Evolutionary conservation across 2,329 filamentous ascomycete genomes (phyloP).

Genomic region (Colletotrichum incanum): DNA sequence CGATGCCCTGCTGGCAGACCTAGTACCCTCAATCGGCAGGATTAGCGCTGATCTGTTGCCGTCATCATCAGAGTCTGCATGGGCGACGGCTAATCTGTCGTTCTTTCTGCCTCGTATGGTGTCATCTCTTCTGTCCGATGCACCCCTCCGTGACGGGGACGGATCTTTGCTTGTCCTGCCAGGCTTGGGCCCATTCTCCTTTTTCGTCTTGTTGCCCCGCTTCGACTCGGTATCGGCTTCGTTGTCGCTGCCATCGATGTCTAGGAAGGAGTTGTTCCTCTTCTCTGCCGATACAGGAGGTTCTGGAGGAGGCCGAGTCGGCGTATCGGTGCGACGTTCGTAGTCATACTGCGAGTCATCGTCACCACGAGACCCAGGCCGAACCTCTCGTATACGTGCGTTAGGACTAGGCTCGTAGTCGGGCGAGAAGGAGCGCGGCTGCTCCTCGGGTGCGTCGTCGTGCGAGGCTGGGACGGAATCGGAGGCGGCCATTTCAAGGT

Average conservation of each 20-base stretch:
- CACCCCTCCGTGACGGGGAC: conserved; percentile 7
- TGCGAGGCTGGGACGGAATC: conserved; percentile 11
- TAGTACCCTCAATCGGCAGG: conserved; percentile 59
- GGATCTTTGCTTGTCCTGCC: conserved; percentile 37
- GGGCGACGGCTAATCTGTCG: conserved; percentile 47
- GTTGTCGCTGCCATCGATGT: conserved; percentile 66
- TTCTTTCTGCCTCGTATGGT: conserved; percentile 40
- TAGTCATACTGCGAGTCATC: conserved; percentile 21
- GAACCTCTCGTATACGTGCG: conserved; percentile 79
- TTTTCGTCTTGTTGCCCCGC: conserved; percentile 34
- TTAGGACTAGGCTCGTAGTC: conserved; percentile 82
- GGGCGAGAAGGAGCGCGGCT: conserved; percentile 77
- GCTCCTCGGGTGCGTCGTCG: conserved; percentile 46
- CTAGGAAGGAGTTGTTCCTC: conserved; percentile 65
- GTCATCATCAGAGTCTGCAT: conserved; percentile 54
- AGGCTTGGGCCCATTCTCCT: conserved; percentile 16
- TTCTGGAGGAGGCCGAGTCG: conserved; percentile 53
- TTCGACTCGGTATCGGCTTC: conserved; percentile 56
- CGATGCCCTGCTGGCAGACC: conserved; percentile 54
- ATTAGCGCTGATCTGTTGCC: conserved; percentile 55
- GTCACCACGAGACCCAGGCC: conserved; percentile 58
- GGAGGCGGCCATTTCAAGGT: conserved; percentile 35
- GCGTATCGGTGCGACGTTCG: conserved; percentile 51
- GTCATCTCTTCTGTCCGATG: conserved; percentile 21
- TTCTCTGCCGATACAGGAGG: conserved; percentile 51